Base-by-base conservation (phyloP, 2,329 filamentous ascomycete species). In the Dactylellina cionopaga region DNA sequence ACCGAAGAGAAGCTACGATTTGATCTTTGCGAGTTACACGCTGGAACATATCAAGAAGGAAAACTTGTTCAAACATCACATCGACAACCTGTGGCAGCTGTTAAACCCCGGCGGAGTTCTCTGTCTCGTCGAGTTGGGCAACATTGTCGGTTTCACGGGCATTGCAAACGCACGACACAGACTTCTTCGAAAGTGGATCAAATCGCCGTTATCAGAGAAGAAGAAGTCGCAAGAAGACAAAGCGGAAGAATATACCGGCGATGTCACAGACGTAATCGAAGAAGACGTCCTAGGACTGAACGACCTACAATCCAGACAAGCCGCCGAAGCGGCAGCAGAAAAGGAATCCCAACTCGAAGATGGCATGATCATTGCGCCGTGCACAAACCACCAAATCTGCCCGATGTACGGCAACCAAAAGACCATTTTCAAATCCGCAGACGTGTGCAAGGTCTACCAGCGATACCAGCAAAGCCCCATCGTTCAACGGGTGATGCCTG, bases 391-490 rank as follows among this genome's bases (percentile, higher is more conserved):
- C 80, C 83, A 84, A 6, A 84, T 85, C 65, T 99, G 95, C 76
- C 95, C 95, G 0, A 96, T 99, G 91, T 97, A 96, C 79, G 83
- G 85, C 17, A 83, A 84, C 0, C 59, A 59, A 9, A 85, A 89
- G 0, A 92, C 92, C 0, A 83, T 89, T 59, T 88, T 87, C 59
- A 92, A 92, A 4, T 87, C 94, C 62, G 93, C 92, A 77, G 93
- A 98, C 78, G 95, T 90, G 78, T 99, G 95, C 80, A 91, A 90
- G 80, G 98, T 99, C 80, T 86, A 85, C 74, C 95, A 99, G 81
- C 88, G 95, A 47, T 98, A 92, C 79, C 90, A 92, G 54, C 88
- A 93, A 0, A 95, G 95, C 0, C 82, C 84, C 0, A 97, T 93
- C 80, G 84, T 97, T 62, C 92, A 96, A 79, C 86, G 86, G 47